These are phyloP conservation scores for Metschnikowia picachoensis DNA, from an alignment of 805 yeast species.

Conservation along the genomic window DNA sequence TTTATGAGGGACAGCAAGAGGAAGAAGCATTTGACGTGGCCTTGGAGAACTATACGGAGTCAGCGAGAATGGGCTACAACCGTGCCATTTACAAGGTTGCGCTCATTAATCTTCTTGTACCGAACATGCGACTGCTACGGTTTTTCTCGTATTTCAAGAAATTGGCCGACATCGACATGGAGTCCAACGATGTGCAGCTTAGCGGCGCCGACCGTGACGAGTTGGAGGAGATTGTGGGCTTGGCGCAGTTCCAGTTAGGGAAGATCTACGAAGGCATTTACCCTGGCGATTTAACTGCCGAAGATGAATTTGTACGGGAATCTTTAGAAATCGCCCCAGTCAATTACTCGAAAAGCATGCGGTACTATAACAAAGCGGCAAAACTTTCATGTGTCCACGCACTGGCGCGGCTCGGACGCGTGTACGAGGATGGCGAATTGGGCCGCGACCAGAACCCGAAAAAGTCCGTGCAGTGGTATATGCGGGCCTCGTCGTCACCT, in stretches of 20 bases:
- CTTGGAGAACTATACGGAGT: slow-evolving; percentile 29
- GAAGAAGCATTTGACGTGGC: slow-evolving; percentile 31
- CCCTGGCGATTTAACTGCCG: slow-evolving; percentile 38
- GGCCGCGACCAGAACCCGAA: slow-evolving; percentile 35
- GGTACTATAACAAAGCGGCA: slow-evolving; percentile 41
- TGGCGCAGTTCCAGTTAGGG: slow-evolving; percentile 40
- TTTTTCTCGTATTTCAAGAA: slow-evolving; percentile 34
- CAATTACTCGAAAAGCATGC: slow-evolving; percentile 39
- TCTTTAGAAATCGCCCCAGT: slow-evolving; percentile 38
- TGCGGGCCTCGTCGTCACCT: slow-evolving; percentile 40
- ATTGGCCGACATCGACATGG: slow-evolving; percentile 36
- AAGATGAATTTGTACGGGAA: slow-evolving; percentile 33
- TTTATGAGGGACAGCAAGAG: slow-evolving; percentile 32
- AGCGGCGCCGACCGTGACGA: slow-evolving; percentile 39
- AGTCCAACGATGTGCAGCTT: slow-evolving; percentile 29
- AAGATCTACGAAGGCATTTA: slow-evolving; percentile 42
- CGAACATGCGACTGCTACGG: slow-evolving; percentile 31
- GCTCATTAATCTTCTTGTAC: slow-evolving; percentile 32
- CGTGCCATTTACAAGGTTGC: slow-evolving; percentile 42
- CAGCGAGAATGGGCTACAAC: slow-evolving; percentile 42
- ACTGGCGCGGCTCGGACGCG: slow-evolving; percentile 39
- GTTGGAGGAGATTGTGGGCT: slow-evolving; percentile 38
- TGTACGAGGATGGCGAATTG: slow-evolving; percentile 42
- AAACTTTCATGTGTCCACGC: slow-evolving; percentile 37
- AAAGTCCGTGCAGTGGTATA: slow-evolving; percentile 44